Conservation (phyloP, 108 stramenopile species). For the Schizochytrium sp. region DNA sequence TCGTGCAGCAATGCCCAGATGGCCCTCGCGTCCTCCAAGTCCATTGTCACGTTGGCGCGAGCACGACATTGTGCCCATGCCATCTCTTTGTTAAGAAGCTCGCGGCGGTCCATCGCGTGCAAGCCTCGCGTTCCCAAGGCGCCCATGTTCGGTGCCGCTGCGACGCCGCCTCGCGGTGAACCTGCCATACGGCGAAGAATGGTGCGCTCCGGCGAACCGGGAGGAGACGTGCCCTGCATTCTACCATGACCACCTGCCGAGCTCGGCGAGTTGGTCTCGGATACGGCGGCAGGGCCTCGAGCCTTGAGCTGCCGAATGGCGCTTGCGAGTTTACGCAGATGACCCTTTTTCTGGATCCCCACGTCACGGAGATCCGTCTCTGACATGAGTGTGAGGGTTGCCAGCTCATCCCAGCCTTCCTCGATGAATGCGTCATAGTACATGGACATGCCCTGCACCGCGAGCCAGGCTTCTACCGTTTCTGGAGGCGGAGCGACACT, state of each 20-base stretch:
- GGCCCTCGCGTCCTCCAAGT: background rate
- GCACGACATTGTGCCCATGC: background rate
- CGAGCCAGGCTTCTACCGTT: background rate
- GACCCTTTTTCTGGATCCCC: background rate
- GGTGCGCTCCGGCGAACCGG: background rate
- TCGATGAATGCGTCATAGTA: background rate
- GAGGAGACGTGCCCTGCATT: background rate
- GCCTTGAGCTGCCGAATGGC: background rate
- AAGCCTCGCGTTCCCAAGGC: background rate
- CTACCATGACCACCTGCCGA: background rate
- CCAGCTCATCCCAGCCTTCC: slow-evolving; percentile 8
- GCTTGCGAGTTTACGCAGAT: background rate
- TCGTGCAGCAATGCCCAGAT: background rate
- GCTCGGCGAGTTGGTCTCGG: background rate
- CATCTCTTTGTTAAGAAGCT: background rate
- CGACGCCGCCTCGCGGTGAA: background rate
- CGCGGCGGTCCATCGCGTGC: background rate
- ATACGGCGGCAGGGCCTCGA: background rate
- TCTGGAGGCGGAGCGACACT: no score
- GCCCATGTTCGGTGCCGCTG: background rate
- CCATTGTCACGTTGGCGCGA: background rate
- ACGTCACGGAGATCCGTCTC: background rate
- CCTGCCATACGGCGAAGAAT: background rate
- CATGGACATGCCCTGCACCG: background rate
- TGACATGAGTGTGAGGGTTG: background rate